Conservation (phyloP, 495 filamentous ascomycete genomes). For the Aspergillus avenaceus region DNA sequence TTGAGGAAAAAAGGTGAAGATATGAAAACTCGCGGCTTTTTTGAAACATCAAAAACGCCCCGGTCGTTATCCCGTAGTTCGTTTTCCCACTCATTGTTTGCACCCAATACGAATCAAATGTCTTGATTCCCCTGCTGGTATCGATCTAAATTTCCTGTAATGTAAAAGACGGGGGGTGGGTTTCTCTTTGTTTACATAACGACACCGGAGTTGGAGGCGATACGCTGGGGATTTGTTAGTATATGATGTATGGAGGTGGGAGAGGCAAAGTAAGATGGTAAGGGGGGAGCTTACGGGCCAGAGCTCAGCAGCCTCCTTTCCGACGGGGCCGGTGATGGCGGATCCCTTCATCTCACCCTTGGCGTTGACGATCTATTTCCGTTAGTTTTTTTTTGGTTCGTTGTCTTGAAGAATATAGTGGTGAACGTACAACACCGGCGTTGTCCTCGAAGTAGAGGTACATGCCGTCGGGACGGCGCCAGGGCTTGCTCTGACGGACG, state of each 20-base stretch:
- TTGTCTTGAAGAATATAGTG: too few species aligned
- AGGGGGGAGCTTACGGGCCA: constrained; percentile 74
- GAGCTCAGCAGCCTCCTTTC: constrained; percentile 99
- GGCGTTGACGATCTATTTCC: constrained; percentile 89
- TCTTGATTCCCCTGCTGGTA: constrained; percentile 35
- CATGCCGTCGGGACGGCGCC: constrained; percentile 94
- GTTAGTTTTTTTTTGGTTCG: neutral
- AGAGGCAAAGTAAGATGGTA: neutral
- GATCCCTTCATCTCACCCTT: constrained; percentile 99
- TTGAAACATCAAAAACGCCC: neutral
- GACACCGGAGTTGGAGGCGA: constrained; percentile 98
- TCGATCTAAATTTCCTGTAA: constrained; percentile 33
- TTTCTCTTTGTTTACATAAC: constrained; percentile 78
- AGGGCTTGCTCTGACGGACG: constrained; percentile 97
- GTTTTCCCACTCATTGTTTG: constrained; percentile 16
- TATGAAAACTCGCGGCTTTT: constrained; percentile 3
- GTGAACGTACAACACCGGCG: constrained; percentile 75
- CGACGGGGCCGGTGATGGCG: constrained; percentile 97
- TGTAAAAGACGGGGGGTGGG: constrained; percentile 20
- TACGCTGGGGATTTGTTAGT: constrained; percentile 63
- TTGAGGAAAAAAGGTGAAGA: constrained; percentile 3
- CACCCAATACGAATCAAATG: constrained; percentile 25
- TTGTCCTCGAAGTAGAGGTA: constrained; percentile 99
- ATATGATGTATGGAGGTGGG: neutral
- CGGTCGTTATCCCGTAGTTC: constrained; percentile 6